phyloP scores from a whole-genome alignment of 1,284 basidiomycete species.

The Ceratobasidium sp. region DNA sequence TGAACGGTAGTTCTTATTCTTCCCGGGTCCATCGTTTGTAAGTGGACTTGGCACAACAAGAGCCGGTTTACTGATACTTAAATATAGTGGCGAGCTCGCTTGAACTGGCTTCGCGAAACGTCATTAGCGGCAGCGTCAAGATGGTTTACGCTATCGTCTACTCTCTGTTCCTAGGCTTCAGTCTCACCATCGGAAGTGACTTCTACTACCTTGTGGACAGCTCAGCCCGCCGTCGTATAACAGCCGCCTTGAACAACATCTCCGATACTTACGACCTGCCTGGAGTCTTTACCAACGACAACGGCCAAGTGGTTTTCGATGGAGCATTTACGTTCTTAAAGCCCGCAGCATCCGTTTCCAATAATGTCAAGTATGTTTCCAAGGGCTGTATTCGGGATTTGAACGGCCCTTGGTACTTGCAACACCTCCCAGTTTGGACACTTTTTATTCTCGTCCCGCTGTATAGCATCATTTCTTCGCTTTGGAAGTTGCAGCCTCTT shows the following conservation, averaged over 20 bases:
- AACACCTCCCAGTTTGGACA: conserved; percentile 81
- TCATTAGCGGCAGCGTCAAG: conserved; percentile 87
- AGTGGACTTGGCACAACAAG: conserved; percentile 53
- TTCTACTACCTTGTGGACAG: conserved; percentile 83
- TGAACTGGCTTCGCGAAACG: conserved; percentile 89
- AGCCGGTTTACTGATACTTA: conserved; percentile 45
- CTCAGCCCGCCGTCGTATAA: conserved; percentile 65
- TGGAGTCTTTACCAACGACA: conserved; percentile 35
- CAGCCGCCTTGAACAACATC: conserved; percentile 61
- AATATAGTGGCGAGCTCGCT: conserved; percentile 84
- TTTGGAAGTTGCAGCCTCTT: conserved; percentile 82
- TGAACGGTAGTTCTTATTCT: conserved; percentile 69
- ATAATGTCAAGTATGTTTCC: conserved; percentile 18
- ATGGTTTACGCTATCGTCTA: conserved; percentile 93
- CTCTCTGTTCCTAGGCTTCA: conserved; percentile 90
- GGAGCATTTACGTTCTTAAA: conserved; percentile 41
- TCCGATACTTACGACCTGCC: conserved; percentile 6
- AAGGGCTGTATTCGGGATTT: conserved; percentile 76
- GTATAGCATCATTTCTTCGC: conserved; percentile 80
- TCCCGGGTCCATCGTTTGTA: conserved; percentile 82
- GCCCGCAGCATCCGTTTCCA: conserved; percentile 24
- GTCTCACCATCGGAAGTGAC: conserved; percentile 88
- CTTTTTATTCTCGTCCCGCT: conserved; percentile 82
- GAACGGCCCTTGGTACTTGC: conserved; percentile 79
- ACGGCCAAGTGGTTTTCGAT: conserved; percentile 18